phyloP scores from a whole-genome alignment of 768 basidiomycete genomes.

The Holtermanniella nyarrowii region DNA sequence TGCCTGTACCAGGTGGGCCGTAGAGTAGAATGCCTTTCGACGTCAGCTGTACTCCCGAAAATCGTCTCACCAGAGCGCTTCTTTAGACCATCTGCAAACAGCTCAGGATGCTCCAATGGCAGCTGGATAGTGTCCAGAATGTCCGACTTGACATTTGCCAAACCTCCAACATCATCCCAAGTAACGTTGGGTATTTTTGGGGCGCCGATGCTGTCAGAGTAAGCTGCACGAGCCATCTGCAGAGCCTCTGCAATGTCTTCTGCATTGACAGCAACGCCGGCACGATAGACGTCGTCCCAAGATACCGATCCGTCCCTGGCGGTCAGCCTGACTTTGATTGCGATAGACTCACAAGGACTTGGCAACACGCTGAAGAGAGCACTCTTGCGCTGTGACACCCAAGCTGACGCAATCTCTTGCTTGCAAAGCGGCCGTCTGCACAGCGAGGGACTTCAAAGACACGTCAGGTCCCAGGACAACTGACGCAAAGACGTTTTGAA shows the following conservation, averaged over 20 bases:
- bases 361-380: conserved; percentile 43
- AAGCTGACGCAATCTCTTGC: conserved; percentile 70
- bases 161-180: conserved; percentile 96
- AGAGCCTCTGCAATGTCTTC: conserved; percentile 67
- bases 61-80: conserved; percentile 70
- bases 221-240: conserved; percentile 58
- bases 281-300: conserved; percentile 19
- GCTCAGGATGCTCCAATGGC: conserved; percentile 76
- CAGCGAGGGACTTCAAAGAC: conserved; percentile 58
- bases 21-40: conserved; percentile 71
- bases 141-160: conserved; percentile 75
- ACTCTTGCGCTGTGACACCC: conserved; percentile 51
- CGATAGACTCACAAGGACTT: neutral
- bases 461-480: conserved; percentile 61
- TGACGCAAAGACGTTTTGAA: conserved; percentile 46
- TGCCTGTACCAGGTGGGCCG: conserved; percentile 92
- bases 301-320: neutral
- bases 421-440: conserved; percentile 82
- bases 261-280: conserved; percentile 44
- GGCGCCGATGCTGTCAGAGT: conserved; percentile 89
- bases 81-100: conserved; percentile 83
- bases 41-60: neutral
- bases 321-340: neutral
- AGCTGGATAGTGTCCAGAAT: conserved; percentile 93
- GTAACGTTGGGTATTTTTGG: conserved; percentile 90